Evolutionary conservation across 805 yeast genomes (phyloP), one percentile per base, ranked within the genome.

Genomic region (Yarrowia sp.): DNA sequence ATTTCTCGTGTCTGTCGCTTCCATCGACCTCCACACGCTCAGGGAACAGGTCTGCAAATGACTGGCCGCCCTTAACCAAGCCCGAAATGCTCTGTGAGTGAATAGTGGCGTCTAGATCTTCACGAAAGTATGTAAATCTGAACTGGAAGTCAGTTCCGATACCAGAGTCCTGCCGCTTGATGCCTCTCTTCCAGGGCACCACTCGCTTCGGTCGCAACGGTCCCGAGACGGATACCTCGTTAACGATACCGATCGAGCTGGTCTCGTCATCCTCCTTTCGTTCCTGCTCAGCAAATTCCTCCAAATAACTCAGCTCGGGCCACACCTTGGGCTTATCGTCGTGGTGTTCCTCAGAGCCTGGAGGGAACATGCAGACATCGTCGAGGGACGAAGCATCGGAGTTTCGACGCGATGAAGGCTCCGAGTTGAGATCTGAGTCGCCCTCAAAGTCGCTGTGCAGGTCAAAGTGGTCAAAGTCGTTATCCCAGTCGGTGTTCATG

Each of bases 21-120:
- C 47, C 58, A 5, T 61, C 47, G 32, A 48, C 47, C 15, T 61
- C 57, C 11, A 61, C 58, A 28, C 65, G 55, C 28, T 61, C 57
- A 9, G 83, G 81, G 71, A 89, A 89, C 43, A 89, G 75, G 67
- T 87, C 89, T 5, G 80, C 82, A 72, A 87, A 87, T 2, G 81
- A 77, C 69, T 83, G 86, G 11, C 82, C 86, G 1, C 85, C 84
- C 70, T 85, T 87, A 39, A 88, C 72, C 22, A 92, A 78, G 0
- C 97, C 97, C 3, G 96, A 87, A 31, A 92, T 87, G 5, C 90
- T 87, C 1, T 96, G 91, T 0, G 97, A 85, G 75, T 92, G 98
- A 28, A 92, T 84, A 0, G 98, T 92, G n/a, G 91, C 85, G 14
- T 87, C 89, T 69, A 93, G 75, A 71, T 91, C 96, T 68, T 92